These are phyloP conservation scores for Candida glucosophila DNA, from an alignment of 1,139 yeast species.

Conservation along the genomic window DNA sequence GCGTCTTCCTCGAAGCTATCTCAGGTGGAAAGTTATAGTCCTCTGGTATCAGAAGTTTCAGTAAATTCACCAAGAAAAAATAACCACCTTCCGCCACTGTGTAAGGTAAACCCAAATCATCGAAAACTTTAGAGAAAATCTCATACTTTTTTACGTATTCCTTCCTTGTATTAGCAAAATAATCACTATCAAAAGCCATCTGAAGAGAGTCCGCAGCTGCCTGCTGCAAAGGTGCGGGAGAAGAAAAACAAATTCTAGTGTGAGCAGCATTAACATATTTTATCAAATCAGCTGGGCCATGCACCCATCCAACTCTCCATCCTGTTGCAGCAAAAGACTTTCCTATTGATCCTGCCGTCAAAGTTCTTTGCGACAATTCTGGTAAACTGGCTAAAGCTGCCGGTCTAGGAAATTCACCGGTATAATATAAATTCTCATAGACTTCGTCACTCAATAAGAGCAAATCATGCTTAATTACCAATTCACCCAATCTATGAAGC, in stretches of 20 bases:
- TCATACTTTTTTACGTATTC: slow-evolving; percentile 64
- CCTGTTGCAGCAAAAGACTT: slow-evolving; percentile 97
- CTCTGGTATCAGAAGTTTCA: slow-evolving; percentile 69
- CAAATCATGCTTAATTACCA: slow-evolving; percentile 78
- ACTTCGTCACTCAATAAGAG: slow-evolving; percentile 88
- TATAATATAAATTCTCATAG: slow-evolving; percentile 78
- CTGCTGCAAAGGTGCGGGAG: slow-evolving; percentile 91
- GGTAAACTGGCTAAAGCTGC: slow-evolving; percentile 64
- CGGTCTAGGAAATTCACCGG: slow-evolving; percentile 64
- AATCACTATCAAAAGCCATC: slow-evolving; percentile 51
- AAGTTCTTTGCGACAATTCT: slow-evolving; percentile 67
- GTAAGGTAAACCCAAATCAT: slow-evolving; percentile 80
- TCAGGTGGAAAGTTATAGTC: slow-evolving; percentile 67
- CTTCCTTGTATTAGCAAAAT: slow-evolving; percentile 60
- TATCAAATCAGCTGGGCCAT: slow-evolving; percentile 77
- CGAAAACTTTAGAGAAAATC: slow-evolving; percentile 68
- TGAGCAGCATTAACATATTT: slow-evolving; percentile 84
- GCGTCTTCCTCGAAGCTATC: slow-evolving; percentile 53
- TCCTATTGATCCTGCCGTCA: slow-evolving; percentile 95
- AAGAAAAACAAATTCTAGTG: slow-evolving; percentile 82
- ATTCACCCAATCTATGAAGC: slow-evolving; percentile 60
- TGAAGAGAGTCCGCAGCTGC: slow-evolving; percentile 76
- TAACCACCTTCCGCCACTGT: slow-evolving; percentile 91
- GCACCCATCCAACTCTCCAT: slow-evolving; percentile 95
- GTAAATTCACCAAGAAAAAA: slow-evolving; percentile 79